These are phyloP conservation scores for Begonia fuchsioides DNA, from an alignment of 306 rosid species.

Conservation along the genomic window DNA sequence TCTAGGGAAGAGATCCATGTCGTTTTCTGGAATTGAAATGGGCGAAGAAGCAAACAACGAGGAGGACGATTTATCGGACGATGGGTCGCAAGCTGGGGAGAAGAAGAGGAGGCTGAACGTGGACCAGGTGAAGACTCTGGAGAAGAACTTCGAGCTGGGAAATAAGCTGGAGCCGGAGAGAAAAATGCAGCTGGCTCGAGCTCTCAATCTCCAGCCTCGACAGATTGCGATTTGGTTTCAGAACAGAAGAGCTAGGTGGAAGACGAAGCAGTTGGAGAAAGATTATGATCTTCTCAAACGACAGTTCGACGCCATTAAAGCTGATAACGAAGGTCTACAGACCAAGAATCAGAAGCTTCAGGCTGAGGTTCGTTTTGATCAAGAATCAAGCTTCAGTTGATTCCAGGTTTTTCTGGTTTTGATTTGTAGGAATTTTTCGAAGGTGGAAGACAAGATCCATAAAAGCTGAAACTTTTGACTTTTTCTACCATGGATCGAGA, in stretches of 20 bases:
- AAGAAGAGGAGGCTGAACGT: conserved; percentile 82
- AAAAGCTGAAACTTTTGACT: no score
- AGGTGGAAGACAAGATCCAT: no score
- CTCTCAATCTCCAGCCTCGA: conserved; percentile 77
- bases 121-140: conserved; percentile 88
- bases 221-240: conserved; percentile 94
- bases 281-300: conserved; percentile 74
- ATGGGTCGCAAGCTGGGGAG: conserved; percentile 82
- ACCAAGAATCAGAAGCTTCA: conserved; percentile 75
- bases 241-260: conserved; percentile 93
- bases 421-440: not conserved
- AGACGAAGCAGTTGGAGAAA: conserved; percentile 87
- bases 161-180: conserved; percentile 96
- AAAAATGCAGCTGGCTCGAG: conserved; percentile 86
- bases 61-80: conserved; percentile 79
- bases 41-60: conserved; percentile 61
- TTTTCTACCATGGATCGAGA: no score
- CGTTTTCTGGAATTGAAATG: conserved; percentile 66
- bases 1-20: conserved; percentile 77
- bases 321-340: conserved; percentile 65
- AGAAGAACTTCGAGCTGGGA: conserved; percentile 87
- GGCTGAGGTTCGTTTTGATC: conserved; percentile 60
- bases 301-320: conserved; percentile 61
- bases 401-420: no score
- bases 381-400: no score